Evolutionary conservation across 1,284 basidiomycete species (phyloP).

Genomic region (Trametes polyzona): DNA sequence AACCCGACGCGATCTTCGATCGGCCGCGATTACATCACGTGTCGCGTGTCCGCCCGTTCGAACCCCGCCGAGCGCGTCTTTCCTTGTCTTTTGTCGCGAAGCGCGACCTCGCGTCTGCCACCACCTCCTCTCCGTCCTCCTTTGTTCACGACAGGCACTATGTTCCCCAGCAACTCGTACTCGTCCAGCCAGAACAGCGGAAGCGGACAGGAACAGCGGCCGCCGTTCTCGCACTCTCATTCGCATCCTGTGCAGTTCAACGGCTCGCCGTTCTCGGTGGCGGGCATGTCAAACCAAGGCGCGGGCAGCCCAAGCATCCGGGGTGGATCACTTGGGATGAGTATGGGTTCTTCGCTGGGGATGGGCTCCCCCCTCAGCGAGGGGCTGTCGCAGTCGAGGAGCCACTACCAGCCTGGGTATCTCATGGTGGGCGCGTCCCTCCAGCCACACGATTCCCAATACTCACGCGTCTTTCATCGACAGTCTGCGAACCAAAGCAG

Average conservation of each 20-base stretch:
- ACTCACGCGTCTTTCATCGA: conserved; percentile 1
- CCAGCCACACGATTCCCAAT: conserved; percentile 18
- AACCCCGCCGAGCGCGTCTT: conserved; percentile 10
- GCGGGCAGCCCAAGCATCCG: conserved; percentile 33
- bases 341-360: conserved; percentile 28
- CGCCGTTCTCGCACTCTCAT: conserved; percentile 32
- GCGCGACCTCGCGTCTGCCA: neutral
- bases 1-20: conserved; percentile 15
- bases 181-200: conserved; percentile 16
- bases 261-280: conserved; percentile 34
- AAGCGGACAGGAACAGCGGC: conserved; percentile 26
- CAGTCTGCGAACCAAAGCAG: conserved; percentile 66
- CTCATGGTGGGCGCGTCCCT: conserved; percentile 56
- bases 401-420: conserved; percentile 77
- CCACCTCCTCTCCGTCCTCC: neutral
- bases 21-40: conserved; percentile 24
- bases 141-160: conserved; percentile 7
- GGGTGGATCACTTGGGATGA: conserved; percentile 24
- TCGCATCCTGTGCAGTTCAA: conserved; percentile 31
- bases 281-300: conserved; percentile 33
- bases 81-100: neutral
- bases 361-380: conserved; percentile 42
- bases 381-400: conserved; percentile 65
- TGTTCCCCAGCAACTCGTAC: conserved; percentile 30
- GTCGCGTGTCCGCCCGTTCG: conserved; percentile 6